These are phyloP conservation scores for Corymbia calophylla DNA, from an alignment of 441 rosid genomes.

Conservation along the genomic window DNA sequence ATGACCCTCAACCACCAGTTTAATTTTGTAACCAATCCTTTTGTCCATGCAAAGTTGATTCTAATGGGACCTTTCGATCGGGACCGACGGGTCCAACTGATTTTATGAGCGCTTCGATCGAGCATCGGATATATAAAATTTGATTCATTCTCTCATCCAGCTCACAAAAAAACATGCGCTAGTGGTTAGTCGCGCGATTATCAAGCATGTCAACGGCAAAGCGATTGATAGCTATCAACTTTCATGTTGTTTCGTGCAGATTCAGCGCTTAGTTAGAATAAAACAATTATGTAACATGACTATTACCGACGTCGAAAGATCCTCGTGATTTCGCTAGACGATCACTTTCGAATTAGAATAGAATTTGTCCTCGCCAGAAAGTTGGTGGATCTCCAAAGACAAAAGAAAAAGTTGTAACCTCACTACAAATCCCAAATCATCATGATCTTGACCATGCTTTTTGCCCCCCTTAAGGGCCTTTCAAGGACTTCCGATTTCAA, in stretches of 20 bases:
- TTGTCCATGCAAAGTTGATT: background rate
- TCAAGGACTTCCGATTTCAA: background rate
- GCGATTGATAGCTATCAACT: background rate
- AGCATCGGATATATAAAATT: background rate
- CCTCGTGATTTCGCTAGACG: background rate
- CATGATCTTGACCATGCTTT: background rate
- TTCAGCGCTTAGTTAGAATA: background rate
- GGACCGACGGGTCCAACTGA: background rate
- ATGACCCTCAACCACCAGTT: background rate
- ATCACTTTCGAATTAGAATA: background rate
- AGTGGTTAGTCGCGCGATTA: background rate
- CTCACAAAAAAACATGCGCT: too few species aligned
- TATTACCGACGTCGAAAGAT: background rate
- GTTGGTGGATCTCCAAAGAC: background rate
- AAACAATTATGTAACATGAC: background rate
- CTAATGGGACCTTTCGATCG: accelerated
- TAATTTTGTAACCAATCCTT: background rate
- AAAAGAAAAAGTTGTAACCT: background rate
- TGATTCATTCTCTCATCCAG: background rate
- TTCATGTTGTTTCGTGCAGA: background rate
- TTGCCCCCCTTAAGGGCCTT: background rate
- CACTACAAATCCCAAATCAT: background rate
- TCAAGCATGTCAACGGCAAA: background rate
- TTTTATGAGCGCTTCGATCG: background rate
- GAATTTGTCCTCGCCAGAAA: background rate